phyloP scores from a whole-genome alignment of 2,329 filamentous ascomycete genomes.

The Podosphaera aphanis region DNA sequence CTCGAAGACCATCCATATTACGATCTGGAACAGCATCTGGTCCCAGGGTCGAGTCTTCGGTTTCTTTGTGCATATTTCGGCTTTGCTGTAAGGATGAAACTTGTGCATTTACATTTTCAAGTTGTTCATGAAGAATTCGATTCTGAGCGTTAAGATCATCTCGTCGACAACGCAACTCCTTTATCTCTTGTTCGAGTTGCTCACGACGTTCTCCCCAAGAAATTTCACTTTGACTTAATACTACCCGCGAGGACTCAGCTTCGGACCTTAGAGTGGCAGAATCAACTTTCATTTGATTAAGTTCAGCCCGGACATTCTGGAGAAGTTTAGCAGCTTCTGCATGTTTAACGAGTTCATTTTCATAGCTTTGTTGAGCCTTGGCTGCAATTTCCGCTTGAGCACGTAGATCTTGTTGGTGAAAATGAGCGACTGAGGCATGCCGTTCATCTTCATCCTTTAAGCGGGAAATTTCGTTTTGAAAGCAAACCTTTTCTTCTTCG shows the following conservation, averaged over 20 bases:
- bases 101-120: constrained; percentile 63
- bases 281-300: constrained; percentile 62
- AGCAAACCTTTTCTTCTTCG: constrained; percentile 59
- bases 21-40: constrained; percentile 27
- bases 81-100: constrained; percentile 59
- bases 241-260: constrained; percentile 62
- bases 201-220: constrained; percentile 71
- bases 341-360: constrained; percentile 82
- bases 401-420: constrained; percentile 76
- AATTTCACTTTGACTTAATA: constrained; percentile 55
- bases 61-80: constrained; percentile 33
- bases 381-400: constrained; percentile 84
- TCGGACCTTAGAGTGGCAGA: constrained; percentile 53
- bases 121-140: constrained; percentile 66
- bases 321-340: constrained; percentile 78
- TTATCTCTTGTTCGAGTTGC: constrained; percentile 62
- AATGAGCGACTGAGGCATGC: constrained; percentile 55
- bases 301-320: constrained; percentile 54
- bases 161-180: constrained; percentile 52
- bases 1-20: constrained; percentile 54
- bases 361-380: constrained; percentile 84
- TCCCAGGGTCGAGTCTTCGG: constrained; percentile 19
- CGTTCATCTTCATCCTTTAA: constrained; percentile 68
- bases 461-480: constrained; percentile 57
- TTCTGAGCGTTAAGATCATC: constrained; percentile 80